A percentile compares a stretch with the other conserved stretches of the same genome.
Conservation (phyloP, 192 early-diverging fungal species). For the Backusella liffmaniae region DNA sequence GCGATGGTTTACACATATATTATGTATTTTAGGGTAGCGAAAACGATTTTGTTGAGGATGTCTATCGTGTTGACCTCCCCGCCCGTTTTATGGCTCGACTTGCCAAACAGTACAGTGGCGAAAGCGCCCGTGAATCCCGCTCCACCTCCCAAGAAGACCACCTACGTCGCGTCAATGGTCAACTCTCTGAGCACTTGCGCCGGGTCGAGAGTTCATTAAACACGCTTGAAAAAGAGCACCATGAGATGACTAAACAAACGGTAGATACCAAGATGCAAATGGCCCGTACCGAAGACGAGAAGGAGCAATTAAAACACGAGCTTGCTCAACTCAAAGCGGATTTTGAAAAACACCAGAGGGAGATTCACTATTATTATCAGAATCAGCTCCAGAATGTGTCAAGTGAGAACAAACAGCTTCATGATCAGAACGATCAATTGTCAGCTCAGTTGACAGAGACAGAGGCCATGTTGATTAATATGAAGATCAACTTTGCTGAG, state of each 20-base stretch:
- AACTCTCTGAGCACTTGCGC: constrained; percentile 58
- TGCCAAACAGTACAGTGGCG: constrained; percentile 67
- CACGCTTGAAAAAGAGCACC: constrained; percentile 70
- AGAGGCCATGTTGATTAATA: constrained; percentile 61
- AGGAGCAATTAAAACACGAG: constrained; percentile 48
- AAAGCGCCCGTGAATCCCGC: constrained; percentile 60
- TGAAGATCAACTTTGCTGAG: constrained; percentile 75
- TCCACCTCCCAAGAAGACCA: constrained; percentile 62
- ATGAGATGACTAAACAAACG: constrained; percentile 67
- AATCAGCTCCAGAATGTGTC: constrained; percentile 68
- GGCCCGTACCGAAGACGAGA: constrained; percentile 50
- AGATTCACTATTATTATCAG: constrained; percentile 53
- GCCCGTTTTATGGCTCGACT: constrained; percentile 67
- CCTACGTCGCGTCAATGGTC: constrained; percentile 64
- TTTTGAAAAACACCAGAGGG: constrained; percentile 45
- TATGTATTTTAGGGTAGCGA: constrained; percentile 52
- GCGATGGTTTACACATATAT: not conserved
- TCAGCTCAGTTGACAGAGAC: constrained; percentile 56
- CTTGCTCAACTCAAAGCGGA: constrained; percentile 44
- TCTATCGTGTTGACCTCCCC: constrained; percentile 72
- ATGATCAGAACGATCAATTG: constrained; percentile 54
- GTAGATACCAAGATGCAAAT: constrained; percentile 59
- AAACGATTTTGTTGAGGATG: constrained; percentile 76
- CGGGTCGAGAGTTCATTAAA: constrained; percentile 62
- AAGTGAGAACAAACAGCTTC: constrained; percentile 75